Conservation (phyloP, 176 grass and related monocot genomes). For the Paspalum notatum region DNA sequence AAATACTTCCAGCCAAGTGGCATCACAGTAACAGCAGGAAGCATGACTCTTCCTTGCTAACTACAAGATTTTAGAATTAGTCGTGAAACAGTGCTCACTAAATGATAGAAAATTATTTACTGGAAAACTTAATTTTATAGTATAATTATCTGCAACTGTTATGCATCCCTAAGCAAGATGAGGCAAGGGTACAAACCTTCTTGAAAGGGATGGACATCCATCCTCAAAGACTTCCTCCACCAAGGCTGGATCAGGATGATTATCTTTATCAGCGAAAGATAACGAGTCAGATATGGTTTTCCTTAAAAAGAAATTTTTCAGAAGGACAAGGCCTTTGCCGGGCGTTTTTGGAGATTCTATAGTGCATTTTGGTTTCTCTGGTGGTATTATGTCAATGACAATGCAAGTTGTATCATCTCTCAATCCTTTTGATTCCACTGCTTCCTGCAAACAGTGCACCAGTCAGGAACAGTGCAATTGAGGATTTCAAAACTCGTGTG, state of each 20-base stretch:
- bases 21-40: neutral
- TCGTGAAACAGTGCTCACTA: neutral
- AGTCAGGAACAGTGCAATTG: slow-evolving; percentile 14
- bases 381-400: slow-evolving; percentile 80
- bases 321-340: slow-evolving; percentile 58
- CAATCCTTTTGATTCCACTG: slow-evolving; percentile 82
- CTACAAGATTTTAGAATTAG: neutral
- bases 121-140: neutral
- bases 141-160: slow-evolving; percentile 27
- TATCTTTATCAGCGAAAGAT: slow-evolving; percentile 55
- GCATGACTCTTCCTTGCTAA: neutral
- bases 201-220: slow-evolving; percentile 76
- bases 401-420: slow-evolving; percentile 99
- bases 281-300: slow-evolving; percentile 51
- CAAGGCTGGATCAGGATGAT: slow-evolving; percentile 48
- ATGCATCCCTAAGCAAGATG: slow-evolving; percentile 19
- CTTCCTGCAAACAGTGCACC: slow-evolving; percentile 65
- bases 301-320: slow-evolving; percentile 67
- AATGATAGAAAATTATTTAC: slow-evolving; percentile 10
- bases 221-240: slow-evolving; percentile 96
- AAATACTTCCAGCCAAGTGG: neutral
- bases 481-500: slow-evolving; percentile 16
- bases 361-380: slow-evolving; percentile 62
- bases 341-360: slow-evolving; percentile 58
- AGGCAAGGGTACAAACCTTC: slow-evolving; percentile 53